Evolutionary conservation across 1,284 basidiomycete genomes (phyloP).

Genomic region (Irpex lacteus): DNA sequence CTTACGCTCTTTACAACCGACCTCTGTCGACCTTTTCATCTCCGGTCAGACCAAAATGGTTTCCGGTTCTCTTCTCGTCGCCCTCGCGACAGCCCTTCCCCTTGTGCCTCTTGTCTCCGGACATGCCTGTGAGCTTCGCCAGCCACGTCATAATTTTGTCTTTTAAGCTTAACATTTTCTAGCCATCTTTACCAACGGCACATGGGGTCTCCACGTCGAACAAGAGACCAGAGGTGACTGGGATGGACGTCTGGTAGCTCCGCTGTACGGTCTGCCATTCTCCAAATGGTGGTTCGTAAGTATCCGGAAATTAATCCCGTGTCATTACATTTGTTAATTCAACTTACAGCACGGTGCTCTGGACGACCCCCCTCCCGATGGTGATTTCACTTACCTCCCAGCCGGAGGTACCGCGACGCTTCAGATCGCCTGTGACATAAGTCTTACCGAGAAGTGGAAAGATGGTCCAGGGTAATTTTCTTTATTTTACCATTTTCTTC

Average conservation of each 20-base stretch:
- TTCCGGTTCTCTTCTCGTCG: conserved; percentile 18
- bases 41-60: conserved; percentile 16
- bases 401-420: conserved; percentile 52
- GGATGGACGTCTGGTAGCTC: conserved; percentile 55
- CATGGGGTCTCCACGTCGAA: conserved; percentile 60
- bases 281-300: conserved; percentile 63
- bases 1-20: conserved; percentile 11
- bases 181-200: conserved; percentile 33
- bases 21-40: conserved; percentile 2
- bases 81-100: conserved; percentile 23
- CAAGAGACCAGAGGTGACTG: conserved; percentile 41
- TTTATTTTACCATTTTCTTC: conserved; percentile 26
- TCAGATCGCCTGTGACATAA: conserved; percentile 57
- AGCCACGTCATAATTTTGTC: not conserved
- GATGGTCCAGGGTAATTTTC: conserved; percentile 37
- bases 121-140: conserved; percentile 12
- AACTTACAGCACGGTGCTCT: conserved; percentile 49
- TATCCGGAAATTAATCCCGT: not conserved
- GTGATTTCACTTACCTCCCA: conserved; percentile 58
- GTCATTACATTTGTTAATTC: not conserved
- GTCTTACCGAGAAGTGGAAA: conserved; percentile 50
- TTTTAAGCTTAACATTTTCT: not conserved
- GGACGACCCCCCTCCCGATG: conserved; percentile 50
- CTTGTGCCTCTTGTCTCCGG: conserved; percentile 23
- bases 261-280: conserved; percentile 53